Conservation (phyloP, 768 basidiomycete species). For the Antrodiella citrinella region DNA sequence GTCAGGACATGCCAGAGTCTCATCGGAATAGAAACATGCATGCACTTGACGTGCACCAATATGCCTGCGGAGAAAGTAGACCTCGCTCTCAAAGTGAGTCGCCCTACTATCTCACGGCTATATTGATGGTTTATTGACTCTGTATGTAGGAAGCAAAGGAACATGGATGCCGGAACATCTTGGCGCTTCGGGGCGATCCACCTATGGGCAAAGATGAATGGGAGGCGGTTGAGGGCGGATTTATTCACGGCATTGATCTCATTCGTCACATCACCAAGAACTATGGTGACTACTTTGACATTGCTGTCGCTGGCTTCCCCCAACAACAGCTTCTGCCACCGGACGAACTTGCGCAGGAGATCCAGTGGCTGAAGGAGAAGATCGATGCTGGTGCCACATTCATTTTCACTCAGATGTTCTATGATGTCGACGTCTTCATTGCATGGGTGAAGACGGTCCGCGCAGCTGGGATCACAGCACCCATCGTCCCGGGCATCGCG, state of each 20-base stretch:
- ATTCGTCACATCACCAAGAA: conserved; percentile 76
- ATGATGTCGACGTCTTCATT: conserved; percentile 87
- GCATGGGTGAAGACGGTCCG: conserved; percentile 82
- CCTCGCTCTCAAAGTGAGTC: conserved; percentile 73
- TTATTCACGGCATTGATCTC: conserved; percentile 86
- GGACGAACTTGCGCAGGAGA: conserved; percentile 70
- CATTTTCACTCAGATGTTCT: conserved; percentile 99
- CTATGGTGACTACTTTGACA: conserved; percentile 91
- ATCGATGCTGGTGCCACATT: conserved; percentile 84
- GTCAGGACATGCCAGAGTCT: conserved; percentile 90
- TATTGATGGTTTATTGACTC: conserved; percentile 4
- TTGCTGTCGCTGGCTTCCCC: conserved; percentile 91
- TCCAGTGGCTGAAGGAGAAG: conserved; percentile 84
- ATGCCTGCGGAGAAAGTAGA: conserved; percentile 97
- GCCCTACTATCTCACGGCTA: background rate
- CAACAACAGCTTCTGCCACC: conserved; percentile 68
- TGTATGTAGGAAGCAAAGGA: conserved; percentile 71
- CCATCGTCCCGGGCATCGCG: conserved; percentile 90
- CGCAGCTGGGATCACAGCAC: conserved; percentile 79
- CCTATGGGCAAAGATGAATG: conserved; percentile 84
- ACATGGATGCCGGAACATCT: conserved; percentile 85
- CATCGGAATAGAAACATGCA: conserved; percentile 94
- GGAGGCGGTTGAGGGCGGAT: conserved; percentile 89
- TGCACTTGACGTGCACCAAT: conserved; percentile 98
- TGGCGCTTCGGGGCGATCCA: conserved; percentile 91